Evolutionary conservation across 2,329 filamentous ascomycete genomes (phyloP).

Genomic region (Aureobasidium sp.): DNA sequence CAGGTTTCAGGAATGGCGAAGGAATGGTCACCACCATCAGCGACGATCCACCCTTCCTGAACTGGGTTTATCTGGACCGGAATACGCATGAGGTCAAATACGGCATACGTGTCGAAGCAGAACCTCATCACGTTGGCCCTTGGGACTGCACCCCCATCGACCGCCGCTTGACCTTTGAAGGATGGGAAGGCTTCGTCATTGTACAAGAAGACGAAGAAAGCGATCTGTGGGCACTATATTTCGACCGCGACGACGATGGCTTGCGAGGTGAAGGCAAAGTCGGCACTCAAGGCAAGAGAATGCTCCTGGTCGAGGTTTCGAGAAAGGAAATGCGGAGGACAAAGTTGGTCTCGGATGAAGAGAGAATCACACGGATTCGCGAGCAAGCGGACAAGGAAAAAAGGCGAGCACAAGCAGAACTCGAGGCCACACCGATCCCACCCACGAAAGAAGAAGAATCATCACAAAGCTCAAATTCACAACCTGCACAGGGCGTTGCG

Average conservation of each 20-base stretch:
- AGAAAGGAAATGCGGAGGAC: constrained; percentile 22
- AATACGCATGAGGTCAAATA: constrained; percentile 53
- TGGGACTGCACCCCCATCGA: constrained; percentile 72
- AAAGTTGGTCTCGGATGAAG: constrained; percentile 19
- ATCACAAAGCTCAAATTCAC: background rate
- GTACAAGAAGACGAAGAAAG: constrained; percentile 40
- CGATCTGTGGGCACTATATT: constrained; percentile 44
- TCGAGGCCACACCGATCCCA: background rate
- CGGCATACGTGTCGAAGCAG: constrained; percentile 60
- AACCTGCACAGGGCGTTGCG: background rate
- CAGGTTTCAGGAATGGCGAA: constrained; percentile 28
- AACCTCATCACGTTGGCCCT: constrained; percentile 64
- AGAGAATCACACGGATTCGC: constrained; percentile 22
- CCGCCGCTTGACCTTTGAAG: constrained; percentile 42
- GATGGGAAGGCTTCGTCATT: constrained; percentile 48
- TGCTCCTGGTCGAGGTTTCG: constrained; percentile 26
- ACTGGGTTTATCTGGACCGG: constrained; percentile 59
- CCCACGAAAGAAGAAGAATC: background rate
- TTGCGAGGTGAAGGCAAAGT: constrained; percentile 21
- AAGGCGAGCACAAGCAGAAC: constrained; percentile 3
- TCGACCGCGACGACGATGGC: constrained; percentile 39
- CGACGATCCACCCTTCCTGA: constrained; percentile 52
- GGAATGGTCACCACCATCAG: constrained; percentile 42
- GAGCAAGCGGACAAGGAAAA: constrained; percentile 16
- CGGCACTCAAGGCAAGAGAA: constrained; percentile 21